A percentile compares a stretch with the other conserved stretches of the same genome.
Conservation (phyloP, 495 filamentous ascomycete genomes). For the Opeltia flavorubescens region DNA sequence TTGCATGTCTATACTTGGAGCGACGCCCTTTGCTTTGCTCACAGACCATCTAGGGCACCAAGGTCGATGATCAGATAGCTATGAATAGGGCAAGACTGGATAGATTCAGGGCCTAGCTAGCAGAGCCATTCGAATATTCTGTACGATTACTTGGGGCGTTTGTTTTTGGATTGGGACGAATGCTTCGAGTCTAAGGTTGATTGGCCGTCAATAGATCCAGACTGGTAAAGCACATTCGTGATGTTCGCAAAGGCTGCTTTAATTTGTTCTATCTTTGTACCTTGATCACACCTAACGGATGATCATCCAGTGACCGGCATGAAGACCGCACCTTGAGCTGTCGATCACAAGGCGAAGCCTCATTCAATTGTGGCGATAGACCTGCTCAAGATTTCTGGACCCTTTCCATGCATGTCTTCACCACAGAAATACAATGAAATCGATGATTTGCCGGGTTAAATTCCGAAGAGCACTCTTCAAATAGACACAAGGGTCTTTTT, state of each 20-base stretch:
- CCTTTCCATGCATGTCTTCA: too few species aligned
- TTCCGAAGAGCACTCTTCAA: too few species aligned
- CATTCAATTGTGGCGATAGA: not conserved
- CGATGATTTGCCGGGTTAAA: too few species aligned
- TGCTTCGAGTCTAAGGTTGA: not conserved
- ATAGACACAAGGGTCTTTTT: too few species aligned
- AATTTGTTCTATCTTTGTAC: not conserved
- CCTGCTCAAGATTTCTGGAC: too few species aligned
- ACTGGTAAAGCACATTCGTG: too few species aligned
- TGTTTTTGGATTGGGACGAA: too few species aligned
- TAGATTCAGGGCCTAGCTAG: conserved; percentile 33
- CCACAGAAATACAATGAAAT: too few species aligned
- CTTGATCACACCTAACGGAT: not conserved
- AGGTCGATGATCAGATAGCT: conserved; percentile 56
- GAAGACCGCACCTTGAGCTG: not conserved
- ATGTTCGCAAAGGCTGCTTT: too few species aligned
- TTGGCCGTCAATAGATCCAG: too few species aligned
- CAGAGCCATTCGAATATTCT: not conserved
- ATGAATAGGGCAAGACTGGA: conserved; percentile 53
- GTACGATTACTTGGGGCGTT: not conserved
- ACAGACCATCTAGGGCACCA: conserved; percentile 39
- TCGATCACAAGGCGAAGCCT: conserved; percentile 1
- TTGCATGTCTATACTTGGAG: not conserved
- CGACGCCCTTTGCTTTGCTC: conserved; percentile 14
- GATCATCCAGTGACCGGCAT: not conserved